Conservation (phyloP, 1,139 yeast species). For the Blastobotrys niveus region DNA sequence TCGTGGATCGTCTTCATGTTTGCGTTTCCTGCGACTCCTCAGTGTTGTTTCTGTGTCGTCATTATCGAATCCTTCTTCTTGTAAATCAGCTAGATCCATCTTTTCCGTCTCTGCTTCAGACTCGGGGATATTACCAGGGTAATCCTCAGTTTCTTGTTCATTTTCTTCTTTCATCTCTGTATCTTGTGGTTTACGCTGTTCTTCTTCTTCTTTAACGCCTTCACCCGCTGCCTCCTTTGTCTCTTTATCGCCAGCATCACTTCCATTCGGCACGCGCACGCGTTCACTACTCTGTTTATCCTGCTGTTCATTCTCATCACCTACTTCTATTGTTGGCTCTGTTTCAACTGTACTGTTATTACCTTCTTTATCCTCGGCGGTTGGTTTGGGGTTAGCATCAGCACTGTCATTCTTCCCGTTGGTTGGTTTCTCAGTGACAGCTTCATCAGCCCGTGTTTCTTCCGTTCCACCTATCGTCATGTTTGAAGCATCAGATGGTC, state of each 20-base stretch:
- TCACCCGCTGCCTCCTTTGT: neutral
- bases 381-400: too few species aligned
- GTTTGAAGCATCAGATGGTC: too few species aligned
- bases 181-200: neutral
- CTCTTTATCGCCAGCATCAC: neutral
- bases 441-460: too few species aligned
- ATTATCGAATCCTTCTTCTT: slow-evolving; percentile 3
- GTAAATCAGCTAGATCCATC: slow-evolving; percentile 42
- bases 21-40: slow-evolving; percentile 9
- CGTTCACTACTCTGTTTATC: too few species aligned
- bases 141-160: neutral
- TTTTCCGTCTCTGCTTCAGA: slow-evolving; percentile 80
- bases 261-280: neutral
- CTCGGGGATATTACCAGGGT: slow-evolving; percentile 4
- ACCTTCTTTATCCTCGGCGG: neutral
- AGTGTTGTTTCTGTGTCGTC: slow-evolving; percentile 4
- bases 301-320: too few species aligned
- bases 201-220: neutral
- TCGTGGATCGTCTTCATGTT: slow-evolving; percentile 3
- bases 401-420: too few species aligned
- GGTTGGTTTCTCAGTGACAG: too few species aligned
- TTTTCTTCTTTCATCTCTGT: neutral
- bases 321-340: too few species aligned
- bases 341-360: too few species aligned
- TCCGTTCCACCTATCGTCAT: too few species aligned